phyloP scores from a whole-genome alignment of 1,284 basidiomycete species.

The Puccinia coronata region DNA sequence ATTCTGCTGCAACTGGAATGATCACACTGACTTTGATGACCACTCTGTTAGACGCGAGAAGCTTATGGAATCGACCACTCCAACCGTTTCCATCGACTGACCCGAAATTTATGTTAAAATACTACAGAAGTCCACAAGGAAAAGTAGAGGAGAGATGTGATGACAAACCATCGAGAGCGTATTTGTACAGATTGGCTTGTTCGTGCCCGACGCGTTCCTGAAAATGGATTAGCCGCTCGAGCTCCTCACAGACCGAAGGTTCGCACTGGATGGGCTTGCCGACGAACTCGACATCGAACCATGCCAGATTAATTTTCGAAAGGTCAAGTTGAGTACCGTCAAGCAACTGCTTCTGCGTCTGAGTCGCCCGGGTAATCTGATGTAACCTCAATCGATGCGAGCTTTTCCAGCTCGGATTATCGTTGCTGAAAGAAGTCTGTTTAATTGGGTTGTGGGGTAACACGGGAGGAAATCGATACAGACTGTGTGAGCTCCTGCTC shows the following conservation, averaged over 20 bases:
- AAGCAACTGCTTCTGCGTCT: conserved; percentile 52
- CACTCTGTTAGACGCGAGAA: conserved; percentile 37
- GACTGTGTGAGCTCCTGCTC: not conserved
- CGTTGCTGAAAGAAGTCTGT: conserved; percentile 26
- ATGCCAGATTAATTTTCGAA: conserved; percentile 51
- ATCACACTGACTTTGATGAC: conserved; percentile 56
- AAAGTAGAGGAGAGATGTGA: not conserved
- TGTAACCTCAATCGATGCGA: conserved; percentile 56
- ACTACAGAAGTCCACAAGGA: conserved; percentile 50
- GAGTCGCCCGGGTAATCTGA: conserved; percentile 52
- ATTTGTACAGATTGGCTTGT: conserved; percentile 20
- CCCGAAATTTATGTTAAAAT: conserved; percentile 55
- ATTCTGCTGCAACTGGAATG: not conserved
- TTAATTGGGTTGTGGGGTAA: not conserved
- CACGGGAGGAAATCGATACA: not conserved
- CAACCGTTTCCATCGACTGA: conserved; percentile 62
- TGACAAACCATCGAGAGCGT: not conserved
- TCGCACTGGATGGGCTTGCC: conserved; percentile 57
- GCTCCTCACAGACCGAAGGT: conserved; percentile 54
- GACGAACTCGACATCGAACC: conserved; percentile 54
- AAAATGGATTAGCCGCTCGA: conserved; percentile 55
- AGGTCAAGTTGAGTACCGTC: conserved; percentile 51
- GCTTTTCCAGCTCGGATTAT: conserved; percentile 52
- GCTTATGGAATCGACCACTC: conserved; percentile 58
- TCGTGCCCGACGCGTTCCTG: not conserved